Evolutionary conservation across 2,329 filamentous ascomycete genomes (phyloP).

Genomic region (Coniochaeta sp.): DNA sequence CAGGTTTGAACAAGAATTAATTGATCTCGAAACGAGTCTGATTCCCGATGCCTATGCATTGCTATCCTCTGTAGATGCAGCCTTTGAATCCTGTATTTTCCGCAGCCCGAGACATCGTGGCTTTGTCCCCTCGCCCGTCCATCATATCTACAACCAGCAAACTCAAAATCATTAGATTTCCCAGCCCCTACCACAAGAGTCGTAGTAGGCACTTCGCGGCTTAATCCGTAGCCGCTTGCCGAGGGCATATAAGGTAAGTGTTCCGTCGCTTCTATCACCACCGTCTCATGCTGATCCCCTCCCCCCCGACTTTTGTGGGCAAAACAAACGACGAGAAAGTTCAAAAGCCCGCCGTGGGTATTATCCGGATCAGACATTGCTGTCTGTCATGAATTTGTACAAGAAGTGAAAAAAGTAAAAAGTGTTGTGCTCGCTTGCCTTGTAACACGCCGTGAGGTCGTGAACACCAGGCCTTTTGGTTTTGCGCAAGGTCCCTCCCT

Average conservation of each 20-base stretch:
- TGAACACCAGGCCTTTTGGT: not conserved
- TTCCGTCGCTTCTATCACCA: not conserved
- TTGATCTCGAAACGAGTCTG: not conserved
- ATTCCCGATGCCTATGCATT: not conserved
- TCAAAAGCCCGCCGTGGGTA: not conserved
- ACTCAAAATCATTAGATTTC: not conserved
- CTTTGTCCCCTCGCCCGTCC: too few relatives aligned
- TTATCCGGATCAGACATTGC: not conserved
- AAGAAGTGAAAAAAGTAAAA: not conserved
- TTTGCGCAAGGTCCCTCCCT: constrained; percentile 4
- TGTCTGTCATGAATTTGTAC: not conserved
- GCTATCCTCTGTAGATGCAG: not conserved
- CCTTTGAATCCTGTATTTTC: not conserved
- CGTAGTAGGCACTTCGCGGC: not conserved
- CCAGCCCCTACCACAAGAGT: not conserved
- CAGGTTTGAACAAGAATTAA: not conserved
- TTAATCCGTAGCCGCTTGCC: not conserved
- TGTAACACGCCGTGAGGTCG: too few relatives aligned
- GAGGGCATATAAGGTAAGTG: not conserved
- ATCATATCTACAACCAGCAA: not conserved
- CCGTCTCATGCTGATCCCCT: not conserved
- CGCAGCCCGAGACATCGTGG: not conserved
- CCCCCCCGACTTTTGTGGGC: not conserved
- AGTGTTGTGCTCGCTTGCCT: not conserved
- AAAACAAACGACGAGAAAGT: not conserved